Conservation (phyloP, 2,329 filamentous ascomycete species). For the Penicillium sclerotiorum region DNA sequence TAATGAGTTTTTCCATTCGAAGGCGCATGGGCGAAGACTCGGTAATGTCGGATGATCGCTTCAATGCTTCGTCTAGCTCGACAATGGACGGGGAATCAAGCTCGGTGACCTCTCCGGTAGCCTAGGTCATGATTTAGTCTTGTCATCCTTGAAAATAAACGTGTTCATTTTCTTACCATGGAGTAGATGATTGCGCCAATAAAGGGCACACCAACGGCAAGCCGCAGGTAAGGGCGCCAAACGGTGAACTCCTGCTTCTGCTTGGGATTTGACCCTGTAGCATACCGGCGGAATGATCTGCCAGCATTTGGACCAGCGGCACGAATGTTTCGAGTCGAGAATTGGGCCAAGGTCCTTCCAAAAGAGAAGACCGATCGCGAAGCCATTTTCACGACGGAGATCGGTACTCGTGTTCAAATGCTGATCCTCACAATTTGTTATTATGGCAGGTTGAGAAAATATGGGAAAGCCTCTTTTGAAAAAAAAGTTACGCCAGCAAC, state of each 20-base stretch:
- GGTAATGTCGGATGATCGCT: conserved; percentile 74
- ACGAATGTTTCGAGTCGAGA: conserved; percentile 27
- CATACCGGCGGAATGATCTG: conserved; percentile 30
- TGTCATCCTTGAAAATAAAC: not conserved
- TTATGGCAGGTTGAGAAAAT: not conserved
- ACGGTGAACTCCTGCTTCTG: conserved; percentile 39
- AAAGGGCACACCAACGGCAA: conserved; percentile 53
- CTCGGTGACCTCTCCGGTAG: conserved; percentile 41
- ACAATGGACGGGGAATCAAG: conserved; percentile 66
- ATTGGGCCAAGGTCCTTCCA: conserved; percentile 35
- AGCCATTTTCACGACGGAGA: conserved; percentile 33
- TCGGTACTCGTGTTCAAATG: too few relatives aligned
- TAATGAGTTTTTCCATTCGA: conserved; percentile 96
- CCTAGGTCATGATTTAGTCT: conserved; percentile 22
- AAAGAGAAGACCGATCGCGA: conserved; percentile 37
- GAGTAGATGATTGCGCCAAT: conserved; percentile 54
- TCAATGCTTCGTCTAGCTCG: conserved; percentile 79
- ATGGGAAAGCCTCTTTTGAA: too few relatives aligned
- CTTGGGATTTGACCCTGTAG: conserved; percentile 24
- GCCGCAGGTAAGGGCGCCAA: conserved; percentile 50
- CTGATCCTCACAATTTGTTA: too few relatives aligned
- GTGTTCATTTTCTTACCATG: conserved; percentile 44
- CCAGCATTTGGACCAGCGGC: conserved; percentile 19
- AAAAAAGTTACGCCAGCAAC: too few relatives aligned
- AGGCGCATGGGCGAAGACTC: conserved; percentile 90